Evolutionary conservation across 1,139 yeast genomes (phyloP).

Genomic region (Sugiyamaella sp.): DNA sequence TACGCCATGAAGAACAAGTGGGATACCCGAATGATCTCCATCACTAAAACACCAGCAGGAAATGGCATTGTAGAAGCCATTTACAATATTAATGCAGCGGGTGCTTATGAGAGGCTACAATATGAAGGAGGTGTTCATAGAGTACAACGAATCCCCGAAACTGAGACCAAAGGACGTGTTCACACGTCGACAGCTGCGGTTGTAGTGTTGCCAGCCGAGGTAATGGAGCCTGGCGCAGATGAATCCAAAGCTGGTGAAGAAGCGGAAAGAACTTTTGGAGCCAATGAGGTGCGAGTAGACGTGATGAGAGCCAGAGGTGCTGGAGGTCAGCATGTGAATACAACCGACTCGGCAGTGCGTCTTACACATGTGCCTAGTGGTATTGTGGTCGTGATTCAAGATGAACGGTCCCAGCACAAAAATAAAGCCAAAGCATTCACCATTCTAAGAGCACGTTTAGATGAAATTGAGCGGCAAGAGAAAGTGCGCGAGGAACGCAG

Average conservation of each 20-base stretch:
- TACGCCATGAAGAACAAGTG: conserved; percentile 69
- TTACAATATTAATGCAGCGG: conserved; percentile 70
- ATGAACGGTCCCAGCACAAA: conserved; percentile 91
- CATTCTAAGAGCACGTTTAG: conserved; percentile 78
- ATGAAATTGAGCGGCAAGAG: conserved; percentile 73
- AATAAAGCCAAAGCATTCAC: conserved; percentile 95
- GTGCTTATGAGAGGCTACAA: conserved; percentile 71
- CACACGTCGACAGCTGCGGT: conserved; percentile 98
- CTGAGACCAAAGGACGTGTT: conserved; percentile 90
- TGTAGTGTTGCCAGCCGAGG: conserved; percentile 84
- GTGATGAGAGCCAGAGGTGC: conserved; percentile 97
- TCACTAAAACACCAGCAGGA: conserved; percentile 55
- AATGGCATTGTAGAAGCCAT: conserved; percentile 79
- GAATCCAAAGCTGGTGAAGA: conserved; percentile 45
- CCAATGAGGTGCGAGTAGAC: conserved; percentile 89
- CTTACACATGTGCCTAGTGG: conserved; percentile 93
- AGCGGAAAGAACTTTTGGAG: conserved; percentile 75
- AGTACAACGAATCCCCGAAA: conserved; percentile 90
- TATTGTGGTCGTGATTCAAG: conserved; percentile 86
- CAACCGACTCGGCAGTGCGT: conserved; percentile 96
- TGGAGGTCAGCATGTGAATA: conserved; percentile 98
- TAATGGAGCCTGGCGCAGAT: conserved; percentile 50
- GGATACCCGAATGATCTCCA: conserved; percentile 63
- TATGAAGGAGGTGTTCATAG: conserved; percentile 96
- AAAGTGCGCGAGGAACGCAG: conserved; percentile 66